Evolutionary conservation across 495 filamentous ascomycete species (phyloP).

Genomic region (Penicillium nucicola): DNA sequence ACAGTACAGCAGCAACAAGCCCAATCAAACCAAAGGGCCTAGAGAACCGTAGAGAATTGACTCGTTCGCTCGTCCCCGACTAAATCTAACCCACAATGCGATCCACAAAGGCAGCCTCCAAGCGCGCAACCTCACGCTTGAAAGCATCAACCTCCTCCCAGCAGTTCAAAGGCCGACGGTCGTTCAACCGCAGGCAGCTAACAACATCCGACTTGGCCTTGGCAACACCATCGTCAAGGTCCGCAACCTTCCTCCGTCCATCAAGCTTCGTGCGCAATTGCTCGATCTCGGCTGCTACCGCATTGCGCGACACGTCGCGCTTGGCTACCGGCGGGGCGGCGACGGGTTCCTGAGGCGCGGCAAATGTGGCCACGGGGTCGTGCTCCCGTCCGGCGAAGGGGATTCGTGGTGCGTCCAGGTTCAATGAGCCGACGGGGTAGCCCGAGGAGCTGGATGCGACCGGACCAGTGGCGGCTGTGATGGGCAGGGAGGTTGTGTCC

Average conservation of each 20-base stretch:
- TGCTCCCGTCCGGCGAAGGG: constrained; percentile 45
- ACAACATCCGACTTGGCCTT: constrained; percentile 74
- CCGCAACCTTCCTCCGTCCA: constrained; percentile 65
- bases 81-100: constrained; percentile 61
- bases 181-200: constrained; percentile 78
- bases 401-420: constrained; percentile 47
- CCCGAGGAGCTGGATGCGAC: constrained; percentile 27
- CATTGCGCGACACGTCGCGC: constrained; percentile 48
- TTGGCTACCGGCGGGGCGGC: constrained; percentile 23
- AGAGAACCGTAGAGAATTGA: constrained; percentile 8
- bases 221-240: constrained; percentile 63
- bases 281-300: constrained; percentile 66
- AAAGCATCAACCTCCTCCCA: constrained; percentile 92
- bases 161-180: constrained; percentile 89
- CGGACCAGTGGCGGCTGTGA: constrained; percentile 29
- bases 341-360: constrained; percentile 12
- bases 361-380: constrained; percentile 22
- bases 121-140: constrained; percentile 74
- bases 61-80: constrained; percentile 7
- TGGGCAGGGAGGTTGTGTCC: constrained; percentile 27
- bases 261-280: constrained; percentile 71
- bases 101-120: constrained; percentile 86
- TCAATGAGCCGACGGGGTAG: constrained; percentile 42
- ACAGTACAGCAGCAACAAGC: constrained; percentile 25
- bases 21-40: constrained; percentile 7